Conservation (phyloP, 2,329 filamentous ascomycete species). For the Fusarium citri region DNA sequence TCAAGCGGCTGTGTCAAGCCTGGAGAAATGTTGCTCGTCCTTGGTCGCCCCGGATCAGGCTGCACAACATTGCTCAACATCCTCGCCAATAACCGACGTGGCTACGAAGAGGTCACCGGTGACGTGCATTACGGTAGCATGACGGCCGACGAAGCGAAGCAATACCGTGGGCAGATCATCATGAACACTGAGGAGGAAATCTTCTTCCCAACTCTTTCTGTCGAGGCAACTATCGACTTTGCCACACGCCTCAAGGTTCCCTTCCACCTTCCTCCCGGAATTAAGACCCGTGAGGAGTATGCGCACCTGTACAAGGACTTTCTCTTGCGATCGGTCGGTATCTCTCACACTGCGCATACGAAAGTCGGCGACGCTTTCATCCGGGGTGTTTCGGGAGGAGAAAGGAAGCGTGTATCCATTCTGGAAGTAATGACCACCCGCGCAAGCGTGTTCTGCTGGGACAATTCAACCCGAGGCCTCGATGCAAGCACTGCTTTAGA, state of each 20-base stretch:
- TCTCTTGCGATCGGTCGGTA: conserved; percentile 66
- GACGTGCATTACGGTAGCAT: conserved; percentile 67
- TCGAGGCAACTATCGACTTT: conserved; percentile 77
- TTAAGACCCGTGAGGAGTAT: conserved; percentile 57
- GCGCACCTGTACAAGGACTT: conserved; percentile 63
- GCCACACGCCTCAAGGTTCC: conserved; percentile 71
- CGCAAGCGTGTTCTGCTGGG: conserved; percentile 72
- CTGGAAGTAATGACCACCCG: conserved; percentile 70
- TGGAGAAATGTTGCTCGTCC: conserved; percentile 76
- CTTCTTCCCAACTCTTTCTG: conserved; percentile 75
- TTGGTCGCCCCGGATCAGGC: conserved; percentile 75
- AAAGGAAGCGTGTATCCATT: conserved; percentile 76
- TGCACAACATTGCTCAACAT: conserved; percentile 79
- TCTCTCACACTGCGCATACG: conserved; percentile 70
- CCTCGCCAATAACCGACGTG: conserved; percentile 71
- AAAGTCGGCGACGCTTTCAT: conserved; percentile 76
- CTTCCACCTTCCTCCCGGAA: conserved; percentile 57
- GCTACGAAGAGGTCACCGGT: conserved; percentile 68
- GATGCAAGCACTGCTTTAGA: conserved; percentile 74
- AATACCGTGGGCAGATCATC: conserved; percentile 69
- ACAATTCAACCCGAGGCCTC: conserved; percentile 73
- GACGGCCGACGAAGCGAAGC: conserved; percentile 60
- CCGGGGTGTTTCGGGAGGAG: conserved; percentile 74
- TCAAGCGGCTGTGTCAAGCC: conserved; percentile 76
- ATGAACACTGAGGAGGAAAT: conserved; percentile 78